Conservation (phyloP, 129 eudicot species). For the Flaveria robusta region DNA sequence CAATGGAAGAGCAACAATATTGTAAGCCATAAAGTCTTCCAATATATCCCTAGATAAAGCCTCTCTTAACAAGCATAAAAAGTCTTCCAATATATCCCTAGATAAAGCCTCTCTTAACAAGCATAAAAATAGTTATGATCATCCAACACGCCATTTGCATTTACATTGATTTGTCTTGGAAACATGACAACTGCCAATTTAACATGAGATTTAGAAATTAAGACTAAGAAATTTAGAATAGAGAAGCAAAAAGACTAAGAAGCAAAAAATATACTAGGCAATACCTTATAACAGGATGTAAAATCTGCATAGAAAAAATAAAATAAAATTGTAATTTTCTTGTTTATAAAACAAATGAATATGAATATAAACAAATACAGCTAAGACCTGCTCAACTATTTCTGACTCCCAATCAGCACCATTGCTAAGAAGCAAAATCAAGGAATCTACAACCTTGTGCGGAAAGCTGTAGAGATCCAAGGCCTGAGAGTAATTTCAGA, state of each 20-base stretch:
- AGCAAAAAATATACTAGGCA: too few relatives aligned
- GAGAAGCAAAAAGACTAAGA: too few relatives aligned
- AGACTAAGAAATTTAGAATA: too few relatives aligned
- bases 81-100: slow-evolving; percentile 80
- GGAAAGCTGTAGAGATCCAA: slow-evolving; percentile 53
- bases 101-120: slow-evolving; percentile 81
- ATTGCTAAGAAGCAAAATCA: slow-evolving; percentile 58
- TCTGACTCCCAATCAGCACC: slow-evolving; percentile 96
- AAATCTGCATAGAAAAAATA: too few relatives aligned
- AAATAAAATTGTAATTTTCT: too few relatives aligned
- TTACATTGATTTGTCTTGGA: too few relatives aligned
- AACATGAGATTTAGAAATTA: too few relatives aligned
- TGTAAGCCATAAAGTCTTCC: slow-evolving; percentile 44
- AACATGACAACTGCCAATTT: too few relatives aligned
- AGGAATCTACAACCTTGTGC: slow-evolving; percentile 53
- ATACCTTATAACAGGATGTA: too few relatives aligned
- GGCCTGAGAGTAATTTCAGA: slow-evolving; percentile 8
- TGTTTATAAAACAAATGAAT: too few relatives aligned
- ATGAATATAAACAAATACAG: slow-evolving; percentile 2
- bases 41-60: slow-evolving; percentile 79
- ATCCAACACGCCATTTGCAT: too few relatives aligned
- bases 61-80: slow-evolving; percentile 65
- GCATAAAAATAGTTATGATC: slow-evolving; percentile 16
- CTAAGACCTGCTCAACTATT: slow-evolving; percentile 75
- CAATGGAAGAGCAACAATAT: too few relatives aligned